Base-by-base conservation (phyloP, 2,329 filamentous ascomycete species). In the Penicillium fuscoglaucum region DNA sequence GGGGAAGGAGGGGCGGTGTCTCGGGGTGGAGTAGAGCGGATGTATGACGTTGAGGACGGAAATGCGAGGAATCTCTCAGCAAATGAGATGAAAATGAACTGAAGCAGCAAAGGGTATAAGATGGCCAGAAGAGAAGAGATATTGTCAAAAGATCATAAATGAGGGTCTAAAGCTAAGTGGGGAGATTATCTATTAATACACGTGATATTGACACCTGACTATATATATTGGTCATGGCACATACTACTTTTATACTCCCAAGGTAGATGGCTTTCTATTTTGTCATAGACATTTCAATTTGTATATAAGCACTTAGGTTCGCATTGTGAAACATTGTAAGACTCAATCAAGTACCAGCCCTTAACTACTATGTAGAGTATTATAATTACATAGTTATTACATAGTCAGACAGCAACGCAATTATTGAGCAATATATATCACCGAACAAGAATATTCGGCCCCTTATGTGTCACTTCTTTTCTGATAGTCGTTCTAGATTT, bases 1-100 rank as follows among this genome's bases (percentile, higher is more conserved):
- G 60, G 54, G 37, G 58, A 52, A 46, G 51, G 21, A 46, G 46
- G 58, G 37, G 48, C 28, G 51, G 50, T 49, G 52, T 50, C 29
- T 46, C 39, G 31, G 33, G 50, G 56, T 49, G 57, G 35, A 28
- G 54, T 48, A 35, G 39, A 39, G 31, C 35, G 29, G 55, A 44
- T 41, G 51, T 54, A 58, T 54, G 55, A 58, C 55, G 55, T 58
- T 52, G 24, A 33, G 28, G 44, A 47, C 21, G 24, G 41, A 5
- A 33, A 33, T n/a, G 28, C 8, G 43, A 21, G 19, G 10, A 21
- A 33, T 15, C 19, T 21, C 45, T 33, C 21, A 29, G 24, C 15
- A 45, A 21, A 13, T 17, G 41, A 51, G 24, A 33, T 29, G n/a
- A 44, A 28, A 33, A 26, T 24, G n/a, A 28, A 29, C 17, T 19